Evolutionary conservation across 176 grass and related monocot species (phyloP), one percentile per base, ranked within the genome.

Genomic region (Guadua angustifolia): DNA sequence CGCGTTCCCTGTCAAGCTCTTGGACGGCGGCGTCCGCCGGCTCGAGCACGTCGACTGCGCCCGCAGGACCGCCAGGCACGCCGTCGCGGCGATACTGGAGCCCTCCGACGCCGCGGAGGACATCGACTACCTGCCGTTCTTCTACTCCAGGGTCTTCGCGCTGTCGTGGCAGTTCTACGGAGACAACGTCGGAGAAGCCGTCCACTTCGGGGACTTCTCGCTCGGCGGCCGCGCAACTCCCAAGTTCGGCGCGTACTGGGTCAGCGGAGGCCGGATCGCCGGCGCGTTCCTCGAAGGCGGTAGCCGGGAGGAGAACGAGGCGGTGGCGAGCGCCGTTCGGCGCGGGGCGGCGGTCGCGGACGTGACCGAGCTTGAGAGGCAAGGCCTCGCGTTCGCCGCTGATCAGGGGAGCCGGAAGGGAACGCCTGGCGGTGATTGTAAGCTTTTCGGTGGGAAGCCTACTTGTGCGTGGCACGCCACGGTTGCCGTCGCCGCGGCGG

Each of bases 121-220:
- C 43, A 67, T 93, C 45, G 87, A 93, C 46, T 98, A 95, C 57
- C 47, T 95, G 45, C 95, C 95, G 1, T 98, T 93, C 89, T 95
- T 98, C 71, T 98, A 98, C 85, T 98, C 93, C 38, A 89, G 93
- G 84, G 87, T 92, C 19, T 98, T 98, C 83, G 40, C 35, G 11
- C 84, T 98, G n/a, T 95, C 91, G 2, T 98, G 95, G 95, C 89
- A 84, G 82, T 98, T 98, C 85, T 95, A 93, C 71, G 95, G 95
- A 24, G 93, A 93, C 66, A 98, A 93, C 46, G 61, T 78, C 58
- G 93, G 95, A 0, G 89, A 88, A 43, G 82, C 68, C 16, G 62
- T 91, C 16, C 87, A 98, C 71, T 95, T 88, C 3, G 93, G 93
- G 9, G 80, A 93, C 50, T 85, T 91, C 75, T 22, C 75, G 4